phyloP scores from a whole-genome alignment of 129 eudicot genomes.

The Arctium lappa region DNA sequence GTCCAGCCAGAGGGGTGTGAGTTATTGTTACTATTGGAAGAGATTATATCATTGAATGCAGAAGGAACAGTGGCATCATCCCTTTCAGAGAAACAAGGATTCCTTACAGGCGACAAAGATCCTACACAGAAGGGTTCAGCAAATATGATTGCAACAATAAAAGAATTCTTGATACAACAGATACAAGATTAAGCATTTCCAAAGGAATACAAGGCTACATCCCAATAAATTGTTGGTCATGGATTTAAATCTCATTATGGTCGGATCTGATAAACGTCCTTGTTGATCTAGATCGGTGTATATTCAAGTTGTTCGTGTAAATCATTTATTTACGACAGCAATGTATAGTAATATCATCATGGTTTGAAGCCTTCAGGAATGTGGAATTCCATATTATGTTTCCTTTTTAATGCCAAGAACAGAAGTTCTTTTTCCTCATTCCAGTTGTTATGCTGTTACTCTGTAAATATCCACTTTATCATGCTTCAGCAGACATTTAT shows the following conservation, averaged over 20 bases:
- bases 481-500: too few species aligned
- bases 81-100: constrained; percentile 40
- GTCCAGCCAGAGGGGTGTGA: constrained; percentile 65
- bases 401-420: too few species aligned
- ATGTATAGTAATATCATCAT: not conserved
- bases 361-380: not conserved
- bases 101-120: constrained; percentile 62
- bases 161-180: not conserved
- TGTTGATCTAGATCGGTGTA: not conserved
- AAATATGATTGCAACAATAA: not conserved
- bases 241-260: not conserved
- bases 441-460: not conserved
- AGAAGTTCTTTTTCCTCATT: not conserved
- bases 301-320: too few species aligned
- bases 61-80: constrained; percentile 49
- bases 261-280: not conserved
- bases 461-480: not conserved
- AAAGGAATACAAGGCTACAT: not conserved
- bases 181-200: not conserved
- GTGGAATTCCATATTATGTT: too few species aligned
- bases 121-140: constrained; percentile 37
- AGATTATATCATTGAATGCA: constrained; percentile 72
- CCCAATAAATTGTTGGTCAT: not conserved
- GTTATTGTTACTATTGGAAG: constrained; percentile 48
- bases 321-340: too few species aligned